Percentiles rank a stretch among this genome's conserved stretches.
Conservation (phyloP, 441 rosid species). For the Populus trichocarpa region DNA sequence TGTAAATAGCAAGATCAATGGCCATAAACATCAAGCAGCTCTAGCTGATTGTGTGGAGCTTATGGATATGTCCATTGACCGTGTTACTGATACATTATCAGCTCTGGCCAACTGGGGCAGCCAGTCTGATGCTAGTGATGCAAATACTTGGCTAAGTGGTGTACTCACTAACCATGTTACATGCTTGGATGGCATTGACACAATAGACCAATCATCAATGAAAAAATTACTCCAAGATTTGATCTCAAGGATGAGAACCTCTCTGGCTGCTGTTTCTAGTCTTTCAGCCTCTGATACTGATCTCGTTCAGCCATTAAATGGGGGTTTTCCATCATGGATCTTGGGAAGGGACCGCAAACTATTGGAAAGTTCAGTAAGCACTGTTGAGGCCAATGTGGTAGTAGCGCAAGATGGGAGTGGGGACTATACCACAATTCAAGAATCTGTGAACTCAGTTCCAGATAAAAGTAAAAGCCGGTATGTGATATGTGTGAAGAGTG, state of each 20-base stretch:
- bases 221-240: constrained; percentile 1
- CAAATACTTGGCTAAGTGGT: constrained; percentile 15
- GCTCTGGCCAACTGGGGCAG: constrained; percentile 8
- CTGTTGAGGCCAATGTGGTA: constrained; percentile 44
- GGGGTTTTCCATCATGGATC: constrained; percentile 12
- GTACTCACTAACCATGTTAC: background rate
- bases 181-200: constrained; percentile 12
- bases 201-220: background rate
- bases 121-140: background rate
- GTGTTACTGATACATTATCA: background rate
- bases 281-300: constrained; percentile 1
- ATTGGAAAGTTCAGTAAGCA: constrained; percentile 9
- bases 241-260: constrained; percentile 16
- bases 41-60: constrained; percentile 16
- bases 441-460: constrained; percentile 66
- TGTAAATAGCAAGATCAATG: background rate
- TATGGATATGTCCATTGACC: constrained; percentile 15
- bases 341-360: constrained; percentile 5
- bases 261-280: constrained; percentile 7
- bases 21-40: background rate
- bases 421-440: constrained; percentile 53
- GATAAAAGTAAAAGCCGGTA: constrained; percentile 34
- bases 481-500: constrained; percentile 57
- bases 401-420: constrained; percentile 52
- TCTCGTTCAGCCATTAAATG: background rate